Evolutionary conservation across 2,329 filamentous ascomycete genomes (phyloP), one percentile per base, ranked within the genome.

Genomic region (Zasmidium angulare): DNA sequence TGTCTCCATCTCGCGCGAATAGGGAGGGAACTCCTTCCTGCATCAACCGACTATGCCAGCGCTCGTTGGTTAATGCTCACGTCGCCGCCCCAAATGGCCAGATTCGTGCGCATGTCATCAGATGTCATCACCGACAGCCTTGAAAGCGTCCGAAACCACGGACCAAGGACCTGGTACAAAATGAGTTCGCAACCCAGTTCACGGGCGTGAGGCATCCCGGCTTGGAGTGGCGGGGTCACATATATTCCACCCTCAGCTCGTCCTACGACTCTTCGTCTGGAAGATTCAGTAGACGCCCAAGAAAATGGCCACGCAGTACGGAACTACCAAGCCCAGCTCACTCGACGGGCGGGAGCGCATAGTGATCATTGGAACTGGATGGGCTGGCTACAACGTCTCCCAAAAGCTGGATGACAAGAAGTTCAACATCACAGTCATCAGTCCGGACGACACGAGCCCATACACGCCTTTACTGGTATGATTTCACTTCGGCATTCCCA

Each of bases 391-490:
- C 59, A 75, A 72, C 11, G 65, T 78, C 2, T 69, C 73, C 1
- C 75, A 77, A 53, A 65, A 74, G 11, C 63, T 77, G 2, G 68
- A 71, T 43, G 62, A 72, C 20, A 67, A 67, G 3, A 74, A 73
- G 52, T 79, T 77, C 63, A 66, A 73, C 49, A 69, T 79, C 46
- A 75, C 72, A 0, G 66, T 79, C 23, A 75, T 79, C 14, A 78
- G 76, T 0, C 78, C 77, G 1, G 61, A 73, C 14, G 72, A 76
- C 12, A 79, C 77, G 2, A 74, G 75, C 46, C 74, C 76, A 50
- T 76, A 79, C 57, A 80, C 78, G 0, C 78, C 78, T 4, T 69
- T 80, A 1, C 71, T 80, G 24, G 68, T 65, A 57, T 23, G 56
- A 22, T 46, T 36, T 14, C 22, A 29, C 9, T 22, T 36, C 10